Base-by-base conservation (phyloP, 768 basidiomycete species). In the Suillus placidus region DNA sequence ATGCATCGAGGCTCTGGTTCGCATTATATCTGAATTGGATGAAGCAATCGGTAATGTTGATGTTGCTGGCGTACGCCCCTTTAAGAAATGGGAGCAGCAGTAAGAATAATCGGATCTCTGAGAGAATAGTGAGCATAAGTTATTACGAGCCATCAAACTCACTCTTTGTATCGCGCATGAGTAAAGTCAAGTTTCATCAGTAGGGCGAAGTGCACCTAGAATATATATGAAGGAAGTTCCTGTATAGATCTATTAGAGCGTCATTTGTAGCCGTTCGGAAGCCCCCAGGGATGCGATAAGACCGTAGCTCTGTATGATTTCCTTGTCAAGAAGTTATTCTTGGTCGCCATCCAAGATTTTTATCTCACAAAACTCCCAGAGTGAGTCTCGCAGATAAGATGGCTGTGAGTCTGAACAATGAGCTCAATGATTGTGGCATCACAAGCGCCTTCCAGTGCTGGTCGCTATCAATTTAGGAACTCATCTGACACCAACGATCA, bases 41-140 rank as follows among this genome's bases (percentile, higher is more conserved):
- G 0, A 76, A 63, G 30, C 73, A 73, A n/a, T 65, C 62, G 2
- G 60, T 8, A 57, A 71, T 54, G 32, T 73, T 60, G 0, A 20
- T 54, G 12, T 52, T 18, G 30, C 38, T 60, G 38, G 57, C 40
- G 30, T 60, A 20, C 1, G 26, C 30, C 12, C 58, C 58, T 42
- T 20, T 6, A 12, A 60, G 18, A 30, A 37, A 42, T 26, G 18
- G 18, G 18, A 60, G 26, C 18, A 60, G 26, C 18, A 58, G 23
- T 4, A 42, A 12, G 40, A 30, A 60, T 6, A 60, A 40, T 40
- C 18, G 57, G 18, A 60, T 42, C 38, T 7, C 58, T 60, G 10
- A 30, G 18, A 20, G 26, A 60, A 32, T 32, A 20, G 26, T 60
- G 58, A 60, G 58, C 12, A 30, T 12, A 32, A 60, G 10, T 42